Evolutionary conservation across 352 stramenopile genomes (phyloP).

Genomic region (Phytopythium delawarense): DNA sequence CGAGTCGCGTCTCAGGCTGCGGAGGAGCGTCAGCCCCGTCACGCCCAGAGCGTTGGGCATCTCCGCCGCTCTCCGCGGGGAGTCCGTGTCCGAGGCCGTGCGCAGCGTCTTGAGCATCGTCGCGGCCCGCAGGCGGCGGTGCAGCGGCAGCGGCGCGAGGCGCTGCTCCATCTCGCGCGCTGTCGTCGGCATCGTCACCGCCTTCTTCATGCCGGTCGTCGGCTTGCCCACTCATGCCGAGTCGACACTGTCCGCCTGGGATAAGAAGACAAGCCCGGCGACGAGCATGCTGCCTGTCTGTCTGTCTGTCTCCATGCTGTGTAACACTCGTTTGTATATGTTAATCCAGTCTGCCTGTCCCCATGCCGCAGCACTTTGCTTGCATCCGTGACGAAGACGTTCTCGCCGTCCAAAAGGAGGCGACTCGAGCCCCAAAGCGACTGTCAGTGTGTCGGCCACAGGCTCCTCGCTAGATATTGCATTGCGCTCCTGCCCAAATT

Average conservation of each 20-base stretch:
- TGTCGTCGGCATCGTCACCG: constrained; percentile 16
- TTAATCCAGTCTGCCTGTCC: no score
- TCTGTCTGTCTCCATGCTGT: no score
- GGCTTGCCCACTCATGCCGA: no score
- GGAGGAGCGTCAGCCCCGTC: neutral
- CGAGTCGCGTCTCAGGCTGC: constrained; percentile 1
- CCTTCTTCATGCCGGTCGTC: constrained; percentile 11
- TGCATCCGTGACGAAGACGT: no score
- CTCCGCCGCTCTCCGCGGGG: neutral
- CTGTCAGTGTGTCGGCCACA: no score
- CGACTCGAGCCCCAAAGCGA: neutral
- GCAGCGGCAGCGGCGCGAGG: neutral
- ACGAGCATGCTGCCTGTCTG: no score
- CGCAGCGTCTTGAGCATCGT: neutral
- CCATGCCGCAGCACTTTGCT: no score
- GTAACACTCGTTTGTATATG: no score
- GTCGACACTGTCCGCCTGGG: no score
- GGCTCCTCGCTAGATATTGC: neutral
- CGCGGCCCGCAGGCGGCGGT: neutral
- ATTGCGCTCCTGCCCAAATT: neutral
- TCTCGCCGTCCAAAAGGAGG: no score
- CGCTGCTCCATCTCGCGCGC: constrained; percentile 9
- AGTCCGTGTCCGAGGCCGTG: constrained; percentile 4
- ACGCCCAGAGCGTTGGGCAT: neutral
- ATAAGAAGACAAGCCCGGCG: no score